Conservation (phyloP, 2,329 filamentous ascomycete genomes). For the Colletotrichum sansevieriae region DNA sequence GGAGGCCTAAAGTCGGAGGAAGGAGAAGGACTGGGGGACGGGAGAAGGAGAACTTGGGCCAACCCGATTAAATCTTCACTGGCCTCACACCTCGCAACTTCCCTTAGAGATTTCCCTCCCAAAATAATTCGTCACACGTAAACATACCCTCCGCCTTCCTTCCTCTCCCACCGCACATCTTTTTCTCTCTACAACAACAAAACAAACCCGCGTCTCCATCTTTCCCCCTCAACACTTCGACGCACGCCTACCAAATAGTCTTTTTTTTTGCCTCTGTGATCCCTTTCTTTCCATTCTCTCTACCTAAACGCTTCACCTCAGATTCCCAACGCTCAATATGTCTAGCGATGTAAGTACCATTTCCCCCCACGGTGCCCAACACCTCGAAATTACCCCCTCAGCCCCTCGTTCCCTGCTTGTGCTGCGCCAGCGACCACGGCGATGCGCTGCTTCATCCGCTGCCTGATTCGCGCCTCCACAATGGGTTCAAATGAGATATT, state of each 20-base stretch:
- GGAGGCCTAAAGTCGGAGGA: too few species aligned
- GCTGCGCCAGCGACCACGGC: conserved; percentile 18
- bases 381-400: conserved; percentile 35
- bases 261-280: conserved; percentile 18
- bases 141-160: conserved; percentile 39
- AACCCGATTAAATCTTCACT: conserved; percentile 42
- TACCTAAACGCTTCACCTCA: conserved; percentile 31
- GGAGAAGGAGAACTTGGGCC: conserved; percentile 7
- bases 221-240: conserved; percentile 25
- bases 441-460: conserved; percentile 14
- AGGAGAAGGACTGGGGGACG: too few species aligned
- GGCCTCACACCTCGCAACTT: conserved; percentile 37
- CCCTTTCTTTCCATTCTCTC: conserved; percentile 20
- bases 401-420: conserved; percentile 36
- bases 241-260: conserved; percentile 33
- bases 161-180: conserved; percentile 39
- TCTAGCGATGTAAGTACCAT: conserved; percentile 43
- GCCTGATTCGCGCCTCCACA: neutral
- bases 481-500: neutral
- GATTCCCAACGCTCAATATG: conserved; percentile 40
- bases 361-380: conserved; percentile 38
- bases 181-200: conserved; percentile 39
- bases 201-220: conserved; percentile 40
- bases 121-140: conserved; percentile 43
- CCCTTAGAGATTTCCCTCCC: conserved; percentile 36